These are phyloP conservation scores for Chiua virens DNA, from an alignment of 768 basidiomycete species.

Conservation along the genomic window DNA sequence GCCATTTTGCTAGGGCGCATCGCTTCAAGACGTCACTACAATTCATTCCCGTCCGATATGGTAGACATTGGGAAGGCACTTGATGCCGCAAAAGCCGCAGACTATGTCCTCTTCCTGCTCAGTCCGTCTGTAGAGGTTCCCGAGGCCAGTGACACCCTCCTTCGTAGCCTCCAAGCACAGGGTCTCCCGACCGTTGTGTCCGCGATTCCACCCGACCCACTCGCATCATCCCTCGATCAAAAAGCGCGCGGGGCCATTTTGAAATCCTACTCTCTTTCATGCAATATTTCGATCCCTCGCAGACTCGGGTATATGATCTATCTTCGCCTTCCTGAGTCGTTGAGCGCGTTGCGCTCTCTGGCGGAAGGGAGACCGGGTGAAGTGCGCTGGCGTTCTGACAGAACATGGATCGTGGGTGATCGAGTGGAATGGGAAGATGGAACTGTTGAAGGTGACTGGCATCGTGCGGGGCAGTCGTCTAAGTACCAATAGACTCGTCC, in stretches of 20 bases:
- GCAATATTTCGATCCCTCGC: constrained; percentile 89
- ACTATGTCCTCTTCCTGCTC: constrained; percentile 85
- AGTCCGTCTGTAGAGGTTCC: constrained; percentile 84
- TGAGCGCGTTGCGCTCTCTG: constrained; percentile 72
- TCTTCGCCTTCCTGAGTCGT: constrained; percentile 58
- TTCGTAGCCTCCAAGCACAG: constrained; percentile 86
- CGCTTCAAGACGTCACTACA: constrained; percentile 91
- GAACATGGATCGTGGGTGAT: constrained; percentile 76
- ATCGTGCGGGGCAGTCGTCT: constrained; percentile 75
- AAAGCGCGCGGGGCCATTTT: constrained; percentile 69
- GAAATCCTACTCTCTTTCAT: constrained; percentile 94
- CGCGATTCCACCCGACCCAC: constrained; percentile 57
- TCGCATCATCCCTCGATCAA: constrained; percentile 46
- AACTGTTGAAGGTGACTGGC: constrained; percentile 73
- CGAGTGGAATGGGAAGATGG: constrained; percentile 64
- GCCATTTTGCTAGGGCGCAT: constrained; percentile 56
- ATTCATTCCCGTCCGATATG: constrained; percentile 75
- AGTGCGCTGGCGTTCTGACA: constrained; percentile 79
- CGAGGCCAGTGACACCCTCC: constrained; percentile 79
- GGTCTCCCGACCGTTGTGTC: constrained; percentile 85
- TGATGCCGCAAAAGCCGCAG: constrained; percentile 84
- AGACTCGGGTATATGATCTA: constrained; percentile 75
- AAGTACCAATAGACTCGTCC: constrained; percentile 82
- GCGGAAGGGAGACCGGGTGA: constrained; percentile 83
- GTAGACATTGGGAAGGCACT: constrained; percentile 72